These are phyloP conservation scores for Pleurotus pulmonarius DNA, from an alignment of 768 basidiomycete genomes.

Conservation along the genomic window DNA sequence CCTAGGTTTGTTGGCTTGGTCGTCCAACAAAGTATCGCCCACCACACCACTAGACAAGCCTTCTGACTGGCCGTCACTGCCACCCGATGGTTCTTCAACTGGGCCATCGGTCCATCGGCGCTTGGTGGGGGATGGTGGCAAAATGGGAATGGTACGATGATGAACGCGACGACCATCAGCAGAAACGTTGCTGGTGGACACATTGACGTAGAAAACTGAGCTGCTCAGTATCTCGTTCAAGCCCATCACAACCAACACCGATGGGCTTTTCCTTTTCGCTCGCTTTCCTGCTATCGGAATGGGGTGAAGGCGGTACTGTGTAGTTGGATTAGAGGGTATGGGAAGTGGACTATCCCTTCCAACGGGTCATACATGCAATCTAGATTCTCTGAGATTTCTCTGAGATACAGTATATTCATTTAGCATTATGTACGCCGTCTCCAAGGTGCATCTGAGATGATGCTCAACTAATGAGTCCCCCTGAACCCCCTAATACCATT, in stretches of 20 bases:
- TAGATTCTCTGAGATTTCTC: too few species aligned
- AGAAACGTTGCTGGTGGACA: background rate
- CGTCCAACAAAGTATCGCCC: too few species aligned
- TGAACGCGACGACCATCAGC: background rate
- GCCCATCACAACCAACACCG: background rate
- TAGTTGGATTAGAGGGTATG: too few species aligned
- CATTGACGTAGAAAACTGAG: background rate
- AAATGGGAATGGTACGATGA: background rate
- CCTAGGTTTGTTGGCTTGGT: background rate
- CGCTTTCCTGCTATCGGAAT: background rate
- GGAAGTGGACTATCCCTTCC: too few species aligned
- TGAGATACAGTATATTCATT: too few species aligned
- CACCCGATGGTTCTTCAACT: background rate
- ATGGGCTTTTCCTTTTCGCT: background rate
- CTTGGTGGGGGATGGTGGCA: background rate
- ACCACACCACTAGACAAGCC: background rate
- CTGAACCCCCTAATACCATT: too few species aligned
- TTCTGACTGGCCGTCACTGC: background rate
- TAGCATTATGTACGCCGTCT: too few species aligned
- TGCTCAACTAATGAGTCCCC: too few species aligned
- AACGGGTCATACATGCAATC: too few species aligned
- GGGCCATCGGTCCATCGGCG: background rate
- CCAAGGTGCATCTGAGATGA: too few species aligned
- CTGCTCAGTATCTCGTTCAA: background rate
- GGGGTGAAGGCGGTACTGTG: too few species aligned